A percentile compares a stretch with the other conserved stretches of the same genome.
Evolutionary conservation across 306 rosid genomes (phyloP).

Genomic region (Rosa chinensis): DNA sequence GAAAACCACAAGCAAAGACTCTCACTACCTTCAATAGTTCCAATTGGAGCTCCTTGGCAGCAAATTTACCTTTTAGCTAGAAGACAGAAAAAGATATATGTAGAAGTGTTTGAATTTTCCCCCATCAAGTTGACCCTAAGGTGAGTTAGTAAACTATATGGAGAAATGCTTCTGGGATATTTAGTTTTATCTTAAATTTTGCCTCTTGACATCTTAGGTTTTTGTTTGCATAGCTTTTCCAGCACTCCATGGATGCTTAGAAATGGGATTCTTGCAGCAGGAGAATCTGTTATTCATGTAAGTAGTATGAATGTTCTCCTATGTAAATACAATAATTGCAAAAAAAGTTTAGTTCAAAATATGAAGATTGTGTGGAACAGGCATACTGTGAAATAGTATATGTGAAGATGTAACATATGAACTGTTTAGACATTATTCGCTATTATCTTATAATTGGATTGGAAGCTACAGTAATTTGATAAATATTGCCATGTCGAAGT

Average conservation of each 20-base stretch:
- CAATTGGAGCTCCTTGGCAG: constrained; percentile 99
- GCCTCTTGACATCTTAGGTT: constrained; percentile 23
- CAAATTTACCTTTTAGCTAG: constrained; percentile 81
- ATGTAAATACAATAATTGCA: constrained; percentile 3
- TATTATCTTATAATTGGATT: background rate
- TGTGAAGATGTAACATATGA: background rate
- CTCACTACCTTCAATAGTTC: constrained; percentile 66
- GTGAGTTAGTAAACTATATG: constrained; percentile 33
- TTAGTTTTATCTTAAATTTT: constrained; percentile 24
- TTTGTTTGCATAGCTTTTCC: constrained; percentile 70
- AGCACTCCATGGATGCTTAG: constrained; percentile 92
- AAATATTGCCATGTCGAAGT: background rate
- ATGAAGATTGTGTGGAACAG: background rate
- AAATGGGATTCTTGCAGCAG: constrained; percentile 62
- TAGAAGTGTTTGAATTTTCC: constrained; percentile 79
- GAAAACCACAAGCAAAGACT: constrained; percentile 35
- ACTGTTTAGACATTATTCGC: background rate
- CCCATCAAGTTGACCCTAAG: constrained; percentile 85
- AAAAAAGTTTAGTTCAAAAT: background rate
- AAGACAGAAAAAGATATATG: constrained; percentile 82
- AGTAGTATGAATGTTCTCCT: constrained; percentile 19
- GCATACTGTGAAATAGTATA: background rate
- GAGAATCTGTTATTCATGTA: constrained; percentile 84
- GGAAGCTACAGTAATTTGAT: background rate
- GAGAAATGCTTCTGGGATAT: constrained; percentile 9